Evolutionary conservation across 306 rosid genomes (phyloP).

Genomic region (Pachyrhizus erosus): DNA sequence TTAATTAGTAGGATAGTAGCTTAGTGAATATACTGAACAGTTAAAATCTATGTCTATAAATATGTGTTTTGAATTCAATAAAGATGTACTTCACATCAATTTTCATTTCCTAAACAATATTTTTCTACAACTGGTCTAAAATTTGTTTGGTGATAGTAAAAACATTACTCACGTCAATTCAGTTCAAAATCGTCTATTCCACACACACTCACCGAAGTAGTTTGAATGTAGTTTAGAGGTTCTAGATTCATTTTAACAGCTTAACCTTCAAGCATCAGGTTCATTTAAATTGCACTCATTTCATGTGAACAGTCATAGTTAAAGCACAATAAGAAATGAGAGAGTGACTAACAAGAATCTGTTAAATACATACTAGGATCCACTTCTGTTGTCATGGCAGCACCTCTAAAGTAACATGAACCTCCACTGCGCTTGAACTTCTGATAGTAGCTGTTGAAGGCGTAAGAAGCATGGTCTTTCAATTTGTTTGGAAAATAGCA

Average conservation of each 20-base stretch:
- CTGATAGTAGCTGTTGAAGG: slow-evolving; percentile 78
- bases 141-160: not conserved
- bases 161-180: not conserved
- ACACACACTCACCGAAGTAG: not conserved
- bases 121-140: not conserved
- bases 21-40: too few species aligned
- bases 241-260: not conserved
- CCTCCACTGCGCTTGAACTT: slow-evolving; percentile 69
- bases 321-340: not conserved
- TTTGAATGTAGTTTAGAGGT: not conserved
- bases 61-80: too few species aligned
- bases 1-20: too few species aligned
- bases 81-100: too few species aligned
- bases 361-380: slow-evolving; percentile 77
- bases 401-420: slow-evolving; percentile 75
- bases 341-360: not conserved
- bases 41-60: too few species aligned
- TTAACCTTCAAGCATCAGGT: not conserved
- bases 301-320: slow-evolving; percentile 39
- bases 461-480: slow-evolving; percentile 80
- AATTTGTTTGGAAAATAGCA: slow-evolving; percentile 75
- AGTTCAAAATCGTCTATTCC: not conserved
- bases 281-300: slow-evolving; percentile 5
- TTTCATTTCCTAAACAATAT: too few species aligned
- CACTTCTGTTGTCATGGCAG: slow-evolving; percentile 71